phyloP scores from a whole-genome alignment of 2,329 filamentous ascomycete genomes.

The Leptographium galeiforme region DNA sequence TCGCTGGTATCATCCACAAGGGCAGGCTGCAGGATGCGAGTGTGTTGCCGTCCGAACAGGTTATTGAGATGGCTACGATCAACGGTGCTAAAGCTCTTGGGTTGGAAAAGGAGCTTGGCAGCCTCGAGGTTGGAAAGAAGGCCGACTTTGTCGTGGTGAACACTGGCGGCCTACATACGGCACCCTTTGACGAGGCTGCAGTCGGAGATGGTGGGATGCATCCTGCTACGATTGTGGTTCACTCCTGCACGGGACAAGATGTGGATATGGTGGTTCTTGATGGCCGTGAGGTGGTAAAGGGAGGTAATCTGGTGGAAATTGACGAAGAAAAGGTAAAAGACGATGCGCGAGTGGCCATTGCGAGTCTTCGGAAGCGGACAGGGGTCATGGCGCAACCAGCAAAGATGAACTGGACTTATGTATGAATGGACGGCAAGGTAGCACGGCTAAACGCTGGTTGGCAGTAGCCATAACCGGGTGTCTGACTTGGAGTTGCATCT shows the following conservation, averaged over 20 bases:
- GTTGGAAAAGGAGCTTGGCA: slow-evolving; percentile 25
- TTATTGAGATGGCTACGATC: slow-evolving; percentile 24
- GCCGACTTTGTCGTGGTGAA: slow-evolving; percentile 30
- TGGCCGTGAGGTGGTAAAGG: not conserved
- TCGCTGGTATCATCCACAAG: slow-evolving; percentile 12
- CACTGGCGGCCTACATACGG: not conserved
- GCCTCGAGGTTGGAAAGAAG: slow-evolving; percentile 25
- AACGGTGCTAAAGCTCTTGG: slow-evolving; percentile 27
- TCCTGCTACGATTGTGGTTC: not conserved
- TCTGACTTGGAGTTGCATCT: no score
- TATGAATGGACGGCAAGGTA: not conserved
- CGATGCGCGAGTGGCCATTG: not conserved
- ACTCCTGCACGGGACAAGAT: not conserved
- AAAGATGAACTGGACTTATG: not conserved
- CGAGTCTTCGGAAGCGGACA: not conserved
- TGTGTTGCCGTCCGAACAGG: slow-evolving; percentile 6
- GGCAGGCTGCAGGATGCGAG: slow-evolving; percentile 12
- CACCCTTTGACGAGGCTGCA: not conserved
- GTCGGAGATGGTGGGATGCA: not conserved
- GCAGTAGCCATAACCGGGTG: no score
- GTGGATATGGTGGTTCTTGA: not conserved
- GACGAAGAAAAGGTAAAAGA: not conserved
- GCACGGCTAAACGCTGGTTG: no score
- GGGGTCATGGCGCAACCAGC: not conserved
- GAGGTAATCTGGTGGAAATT: not conserved